Evolutionary conservation across 2,329 filamentous ascomycete genomes (phyloP).

Genomic region (Colletotrichum caudatum): DNA sequence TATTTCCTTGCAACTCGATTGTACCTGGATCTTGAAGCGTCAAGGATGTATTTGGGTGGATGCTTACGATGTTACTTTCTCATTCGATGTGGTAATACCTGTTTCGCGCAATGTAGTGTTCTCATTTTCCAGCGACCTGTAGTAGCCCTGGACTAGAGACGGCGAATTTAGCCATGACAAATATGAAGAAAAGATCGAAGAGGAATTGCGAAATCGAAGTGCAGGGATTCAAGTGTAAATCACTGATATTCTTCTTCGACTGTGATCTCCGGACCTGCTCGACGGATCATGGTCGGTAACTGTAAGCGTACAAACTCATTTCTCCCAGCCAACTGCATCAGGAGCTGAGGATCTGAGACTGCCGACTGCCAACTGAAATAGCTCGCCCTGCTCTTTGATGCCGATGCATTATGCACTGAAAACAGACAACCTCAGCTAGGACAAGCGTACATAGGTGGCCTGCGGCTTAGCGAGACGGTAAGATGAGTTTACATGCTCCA

Average conservation of each 20-base stretch:
- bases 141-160: not conserved
- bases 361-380: not conserved
- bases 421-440: slow-evolving; percentile 1
- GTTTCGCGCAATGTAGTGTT: too few relatives aligned
- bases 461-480: slow-evolving; percentile 22
- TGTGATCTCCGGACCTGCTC: not conserved
- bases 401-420: not conserved
- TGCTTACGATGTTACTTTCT: too few relatives aligned
- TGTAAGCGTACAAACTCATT: not conserved
- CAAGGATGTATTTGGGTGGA: too few relatives aligned
- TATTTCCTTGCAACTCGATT: too few relatives aligned
- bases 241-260: not conserved
- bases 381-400: too few relatives aligned
- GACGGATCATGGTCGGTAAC: not conserved
- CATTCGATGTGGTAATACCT: too few relatives aligned
- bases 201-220: not conserved
- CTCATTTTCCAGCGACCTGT: too few relatives aligned
- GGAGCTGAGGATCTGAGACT: not conserved
- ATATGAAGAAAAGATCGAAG: not conserved
- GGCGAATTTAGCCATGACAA: not conserved
- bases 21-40: too few relatives aligned
- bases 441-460: not conserved
- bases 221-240: not conserved
- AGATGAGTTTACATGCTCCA: slow-evolving; percentile 19
- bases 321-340: not conserved